These are phyloP conservation scores for Furcasterigmium sp. DNA, from an alignment of 2,329 filamentous ascomycete species.

Conservation along the genomic window DNA sequence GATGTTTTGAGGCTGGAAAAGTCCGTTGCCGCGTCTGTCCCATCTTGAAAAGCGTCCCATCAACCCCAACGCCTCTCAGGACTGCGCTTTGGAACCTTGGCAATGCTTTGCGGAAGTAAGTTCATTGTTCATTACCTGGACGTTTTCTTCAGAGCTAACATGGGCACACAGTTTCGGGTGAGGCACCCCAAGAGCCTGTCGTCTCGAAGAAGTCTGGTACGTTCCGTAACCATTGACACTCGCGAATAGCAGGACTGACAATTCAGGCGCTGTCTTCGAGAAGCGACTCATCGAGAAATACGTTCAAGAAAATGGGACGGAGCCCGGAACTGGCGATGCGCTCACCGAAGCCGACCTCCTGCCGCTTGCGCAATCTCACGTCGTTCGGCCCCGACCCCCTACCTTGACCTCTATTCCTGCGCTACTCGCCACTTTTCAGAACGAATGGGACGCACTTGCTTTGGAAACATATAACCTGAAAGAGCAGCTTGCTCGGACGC, in stretches of 20 bases:
- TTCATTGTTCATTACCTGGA: constrained; percentile 6
- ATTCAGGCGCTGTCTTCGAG: constrained; percentile 79
- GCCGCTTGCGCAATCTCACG: constrained; percentile 75
- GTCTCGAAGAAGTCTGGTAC: constrained; percentile 91
- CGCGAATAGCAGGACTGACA: too few species aligned
- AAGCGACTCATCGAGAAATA: constrained; percentile 93
- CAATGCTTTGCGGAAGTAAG: constrained; percentile 31
- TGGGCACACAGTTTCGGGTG: constrained; percentile 74
- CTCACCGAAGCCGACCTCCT: constrained; percentile 81
- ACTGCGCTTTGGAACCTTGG: not conserved
- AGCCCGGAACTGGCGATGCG: constrained; percentile 84
- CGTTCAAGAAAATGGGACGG: constrained; percentile 86
- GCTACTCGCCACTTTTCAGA: constrained; percentile 89
- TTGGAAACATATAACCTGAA: constrained; percentile 87
- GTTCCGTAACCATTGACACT: constrained; percentile 10
- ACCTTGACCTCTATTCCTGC: constrained; percentile 95
- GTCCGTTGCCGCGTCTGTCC: not conserved
- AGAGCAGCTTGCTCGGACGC: constrained; percentile 82
- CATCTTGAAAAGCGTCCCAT: too few species aligned
- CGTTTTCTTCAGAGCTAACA: constrained; percentile 10
- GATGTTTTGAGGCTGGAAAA: constrained; percentile 9
- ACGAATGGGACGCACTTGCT: constrained; percentile 94
- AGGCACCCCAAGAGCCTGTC: constrained; percentile 90
- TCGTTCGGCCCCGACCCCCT: constrained; percentile 84
- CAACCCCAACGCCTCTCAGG: constrained; percentile 4